Base-by-base conservation (phyloP, 768 basidiomycete genomes). In the Boletus edulis region DNA sequence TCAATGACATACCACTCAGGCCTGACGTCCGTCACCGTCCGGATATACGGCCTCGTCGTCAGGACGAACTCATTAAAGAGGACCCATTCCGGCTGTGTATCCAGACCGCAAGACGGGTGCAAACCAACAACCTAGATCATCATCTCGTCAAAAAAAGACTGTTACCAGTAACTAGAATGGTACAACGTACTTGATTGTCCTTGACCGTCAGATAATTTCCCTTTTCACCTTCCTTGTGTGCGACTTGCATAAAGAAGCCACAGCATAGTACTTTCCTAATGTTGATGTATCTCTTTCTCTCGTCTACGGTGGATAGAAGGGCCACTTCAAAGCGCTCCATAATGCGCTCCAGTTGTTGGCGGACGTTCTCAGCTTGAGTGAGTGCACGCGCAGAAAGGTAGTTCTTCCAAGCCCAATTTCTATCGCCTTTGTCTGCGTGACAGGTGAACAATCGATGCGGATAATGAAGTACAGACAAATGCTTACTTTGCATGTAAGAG, bases 201-300 rank as follows among this genome's bases (percentile, higher is more conserved):
- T 98, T 98, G 54, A 97, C 86, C 0, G 95, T 99, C 58, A 87
- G 57, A 67, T 99, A 98, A 51, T 79, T 81, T 3, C 86, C 83
- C 71, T 92, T 94, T 68, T 93, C 91, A 4, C 92, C 91, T 67
- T 95, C 94, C 69, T 91, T 91, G 71, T 97, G 94, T 8, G 95
- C 97, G 13, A 93, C 84, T 68, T 98, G 96, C 96, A 97, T 98
- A 75, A 98, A 99, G 80, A 91, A 99, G 2, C 95, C 97, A 62
- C 87, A 89, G 5, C 91, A 88, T 20, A 98, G 77, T 0, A 89
- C 88, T 71, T 86, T 86, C 27, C 93, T 83, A 52, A 98, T 86
- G 61, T 86, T 87, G 50, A 74, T 58, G 69, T 83, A 88, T 59
- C 88, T 81, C 66, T 86, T 89, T 65, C 77, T 79, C 62, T 89